Conservation (phyloP, 495 filamentous ascomycete genomes). For the Parachaetomium inaequale region DNA sequence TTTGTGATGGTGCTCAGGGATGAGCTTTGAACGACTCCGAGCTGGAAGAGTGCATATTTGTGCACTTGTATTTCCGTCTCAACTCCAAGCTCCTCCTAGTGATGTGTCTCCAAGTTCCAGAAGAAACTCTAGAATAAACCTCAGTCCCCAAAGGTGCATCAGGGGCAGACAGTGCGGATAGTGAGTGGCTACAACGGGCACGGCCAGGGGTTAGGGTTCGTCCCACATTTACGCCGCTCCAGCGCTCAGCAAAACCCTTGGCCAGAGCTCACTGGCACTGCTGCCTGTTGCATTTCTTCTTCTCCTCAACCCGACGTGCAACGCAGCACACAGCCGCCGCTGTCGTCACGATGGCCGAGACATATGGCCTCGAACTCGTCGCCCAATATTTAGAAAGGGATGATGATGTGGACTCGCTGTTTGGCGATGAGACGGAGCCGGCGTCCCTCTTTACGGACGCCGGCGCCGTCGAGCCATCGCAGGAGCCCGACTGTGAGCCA, state of each 20-base stretch:
- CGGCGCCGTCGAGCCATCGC: conserved; percentile 5
- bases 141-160: too few species aligned
- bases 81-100: too few species aligned
- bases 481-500: conserved; percentile 13
- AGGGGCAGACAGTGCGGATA: too few species aligned
- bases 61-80: too few species aligned
- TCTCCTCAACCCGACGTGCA: not conserved
- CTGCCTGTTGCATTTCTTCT: conserved; percentile 1
- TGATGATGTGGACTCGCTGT: conserved; percentile 26
- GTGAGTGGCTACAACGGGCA: too few species aligned
- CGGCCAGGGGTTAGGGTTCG: too few species aligned
- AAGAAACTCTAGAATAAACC: too few species aligned
- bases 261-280: too few species aligned
- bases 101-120: too few species aligned
- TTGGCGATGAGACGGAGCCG: conserved; percentile 20
- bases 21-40: too few species aligned
- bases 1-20: too few species aligned
- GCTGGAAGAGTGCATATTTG: too few species aligned
- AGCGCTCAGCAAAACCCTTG: not conserved
- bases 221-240: not conserved
- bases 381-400: conserved; percentile 5
- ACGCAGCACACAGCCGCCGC: not conserved
- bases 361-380: not conserved
- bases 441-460: conserved; percentile 27
- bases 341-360: conserved; percentile 10